Evolutionary conservation across 257 asterid genomes (phyloP), one percentile per base, ranked within the genome.

Genomic region (Sherardia arvensis): DNA sequence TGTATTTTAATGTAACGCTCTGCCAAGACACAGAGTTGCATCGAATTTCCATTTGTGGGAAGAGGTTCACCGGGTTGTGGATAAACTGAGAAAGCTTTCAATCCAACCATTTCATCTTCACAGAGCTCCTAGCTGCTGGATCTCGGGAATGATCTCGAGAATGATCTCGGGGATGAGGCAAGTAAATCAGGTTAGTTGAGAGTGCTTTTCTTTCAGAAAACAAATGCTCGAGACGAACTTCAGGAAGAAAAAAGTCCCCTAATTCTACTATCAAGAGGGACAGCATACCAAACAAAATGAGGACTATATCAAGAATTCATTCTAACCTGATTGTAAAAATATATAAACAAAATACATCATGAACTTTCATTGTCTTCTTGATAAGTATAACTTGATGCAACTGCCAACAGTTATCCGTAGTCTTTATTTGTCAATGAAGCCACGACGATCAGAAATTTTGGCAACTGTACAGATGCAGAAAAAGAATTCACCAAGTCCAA

Each of bases 341-440:
- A 38, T 10, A 12, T 36, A 36, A 10, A 38, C 12, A 20, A 43
- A 17, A 49, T 47, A 59, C 21, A 40, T 54, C 40, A 81, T 57
- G 38, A 86, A 95, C 83, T 86, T 81, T 85, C 89, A 48, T 73
- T 77, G 40, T 87, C 89, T 76, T 92, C 96, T 75, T 89, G 94
- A 80, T 81, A 83, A 21, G 95, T 77, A 67, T 72, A 67, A 76
- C 95, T 79, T 59, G 95, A 85, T 71, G 97, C 95, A 47, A 89
- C 81, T 5, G 94, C 97, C 75, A 92, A 75, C 38, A 92, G 73
- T 62, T 73, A 69, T 43, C 96, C 99, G 23, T 73, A 73, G 36
- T 77, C 79, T 79, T 85, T 92, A 71, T 87, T 88, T 48, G 95
- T 86, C 79, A 92, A 61, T 1, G 95, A 86, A 57, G 88, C 87